Base-by-base conservation (phyloP, 768 basidiomycete genomes). In the Pisolithus sp. region DNA sequence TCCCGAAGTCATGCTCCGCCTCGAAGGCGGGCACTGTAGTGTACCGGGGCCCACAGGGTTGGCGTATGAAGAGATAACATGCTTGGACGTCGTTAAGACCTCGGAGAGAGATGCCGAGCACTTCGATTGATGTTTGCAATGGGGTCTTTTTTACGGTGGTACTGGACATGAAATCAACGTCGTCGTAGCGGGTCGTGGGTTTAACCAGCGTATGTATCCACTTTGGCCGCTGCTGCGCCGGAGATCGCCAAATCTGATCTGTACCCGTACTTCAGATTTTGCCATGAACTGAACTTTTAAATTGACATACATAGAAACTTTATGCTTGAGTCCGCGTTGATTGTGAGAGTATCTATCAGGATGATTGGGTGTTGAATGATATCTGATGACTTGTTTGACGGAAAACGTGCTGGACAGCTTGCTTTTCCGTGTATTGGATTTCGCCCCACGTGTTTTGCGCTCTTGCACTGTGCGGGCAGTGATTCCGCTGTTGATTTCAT, bases 1-100 rank as follows among this genome's bases (percentile, higher is more conserved):
- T 46, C 40, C 46, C 61, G 60, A 61, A 57, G 54, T 64, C 74
- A 43, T 66, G 67, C 49, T 57, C 30, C 56, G 57, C 69, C 55
- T 62, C 61, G 52, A 62, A 56, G 51, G 56, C 53, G 54, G 26
- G 50, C 30, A 37, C 43, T 37, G 45, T 42, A 48, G 55, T 56
- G 56, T 53, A 53, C 53, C 53, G 53, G 52, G 49, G 39, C 30
- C 42, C 49, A 47, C 51, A 49, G 44, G 18, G 1, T 30, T 52
- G 44, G 49, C 49, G 43, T 40, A 31, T n/a, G 41, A 54, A 56
- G 52, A 50, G 48, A 50, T 44, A 45, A 54, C 39, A 9, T 20
- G 21, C 41, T 24, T 44, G 26, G n/a, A 47, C 43, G 46, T 52
- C 28, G 30, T 41, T 46, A 46, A 40, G n/a, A 18, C 6, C 34